Percentiles rank a stretch among this genome's conserved stretches.
phyloP scores from a whole-genome alignment of 306 rosid genomes.

The Malus fusca region DNA sequence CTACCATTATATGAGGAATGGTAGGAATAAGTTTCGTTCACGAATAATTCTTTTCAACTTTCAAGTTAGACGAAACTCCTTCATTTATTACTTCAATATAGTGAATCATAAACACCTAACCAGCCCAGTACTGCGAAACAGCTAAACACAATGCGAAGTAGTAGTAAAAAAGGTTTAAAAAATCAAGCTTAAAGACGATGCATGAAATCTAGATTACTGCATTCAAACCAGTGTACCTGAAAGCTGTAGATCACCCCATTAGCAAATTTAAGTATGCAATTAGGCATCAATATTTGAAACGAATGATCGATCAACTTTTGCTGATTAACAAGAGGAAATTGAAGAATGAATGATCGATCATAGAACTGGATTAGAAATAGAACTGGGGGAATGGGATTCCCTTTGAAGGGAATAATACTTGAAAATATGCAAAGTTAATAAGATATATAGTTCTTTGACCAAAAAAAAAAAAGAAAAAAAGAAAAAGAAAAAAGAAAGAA shows the following conservation, averaged over 20 bases:
- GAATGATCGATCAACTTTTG: too few relatives aligned
- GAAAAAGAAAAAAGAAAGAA: too few relatives aligned
- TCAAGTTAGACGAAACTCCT: not conserved
- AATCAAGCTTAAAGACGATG: too few relatives aligned
- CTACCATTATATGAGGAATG: not conserved
- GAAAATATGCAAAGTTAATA: not conserved
- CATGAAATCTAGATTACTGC: not conserved
- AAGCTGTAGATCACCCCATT: not conserved
- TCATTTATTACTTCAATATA: too few relatives aligned
- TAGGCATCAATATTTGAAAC: not conserved
- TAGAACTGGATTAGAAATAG: not conserved
- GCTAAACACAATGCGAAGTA: too few relatives aligned
- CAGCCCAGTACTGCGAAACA: not conserved
- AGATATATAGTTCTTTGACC: constrained; percentile 1
- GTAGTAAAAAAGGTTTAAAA: too few relatives aligned
- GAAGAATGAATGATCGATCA: not conserved
- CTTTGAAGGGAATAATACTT: constrained; percentile 37
- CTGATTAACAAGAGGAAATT: too few relatives aligned
- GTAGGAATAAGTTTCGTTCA: not conserved
- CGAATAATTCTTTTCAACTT: not conserved
- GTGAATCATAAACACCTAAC: not conserved
- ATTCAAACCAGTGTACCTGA: not conserved
- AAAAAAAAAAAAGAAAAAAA: too few relatives aligned
- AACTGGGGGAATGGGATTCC: constrained; percentile 21
- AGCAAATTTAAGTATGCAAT: not conserved